Conservation (phyloP, 139 green algal genomes). For the Zygnema circumcarinatum region DNA sequence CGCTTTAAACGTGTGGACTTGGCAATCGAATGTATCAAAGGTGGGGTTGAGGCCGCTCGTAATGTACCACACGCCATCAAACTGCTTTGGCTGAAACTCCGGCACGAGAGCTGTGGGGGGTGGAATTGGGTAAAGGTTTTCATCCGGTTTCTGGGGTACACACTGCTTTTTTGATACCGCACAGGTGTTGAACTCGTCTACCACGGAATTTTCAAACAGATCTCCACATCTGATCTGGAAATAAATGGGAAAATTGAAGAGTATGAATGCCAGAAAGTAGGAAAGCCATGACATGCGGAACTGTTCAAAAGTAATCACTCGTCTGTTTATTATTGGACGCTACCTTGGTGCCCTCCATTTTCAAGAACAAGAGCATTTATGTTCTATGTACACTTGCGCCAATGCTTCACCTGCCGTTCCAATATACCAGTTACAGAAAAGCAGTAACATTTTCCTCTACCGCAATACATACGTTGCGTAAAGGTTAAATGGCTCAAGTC, state of each 20-base stretch:
- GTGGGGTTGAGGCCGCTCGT: conserved; percentile 82
- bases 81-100: conserved; percentile 73
- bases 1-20: conserved; percentile 63
- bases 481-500: no score
- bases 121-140: conserved; percentile 57
- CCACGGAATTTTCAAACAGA: conserved; percentile 76
- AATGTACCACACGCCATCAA: conserved; percentile 88
- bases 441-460: no score
- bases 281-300: background rate
- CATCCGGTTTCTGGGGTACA: conserved; percentile 80
- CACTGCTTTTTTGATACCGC: conserved; percentile 85
- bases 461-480: no score
- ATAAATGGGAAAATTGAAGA: conserved; percentile 16
- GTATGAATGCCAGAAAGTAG: conserved; percentile 32
- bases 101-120: conserved; percentile 46
- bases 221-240: conserved; percentile 84
- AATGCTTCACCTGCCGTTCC: no score
- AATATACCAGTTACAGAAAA: no score
- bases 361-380: background rate
- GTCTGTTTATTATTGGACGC: background rate
- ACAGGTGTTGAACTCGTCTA: conserved; percentile 84
- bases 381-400: no score
- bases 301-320: background rate
- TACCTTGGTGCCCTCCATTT: background rate
- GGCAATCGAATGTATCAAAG: conserved; percentile 90